Conservation (phyloP, 345 rosid species). For the Limnanthes douglasii region DNA sequence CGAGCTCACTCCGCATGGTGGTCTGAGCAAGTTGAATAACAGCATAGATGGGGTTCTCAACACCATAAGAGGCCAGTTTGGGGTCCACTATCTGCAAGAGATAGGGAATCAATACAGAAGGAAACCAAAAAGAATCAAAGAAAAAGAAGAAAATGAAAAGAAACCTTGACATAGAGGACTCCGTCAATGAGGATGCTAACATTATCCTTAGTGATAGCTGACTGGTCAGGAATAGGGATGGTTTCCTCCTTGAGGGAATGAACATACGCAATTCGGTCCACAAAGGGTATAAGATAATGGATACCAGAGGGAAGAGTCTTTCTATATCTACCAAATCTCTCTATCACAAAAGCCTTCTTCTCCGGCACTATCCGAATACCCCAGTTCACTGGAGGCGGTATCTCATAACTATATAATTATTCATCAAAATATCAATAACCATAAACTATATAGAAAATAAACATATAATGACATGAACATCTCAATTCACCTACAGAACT, state of each 20-base stretch:
- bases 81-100: conserved; percentile 73
- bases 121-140: background rate
- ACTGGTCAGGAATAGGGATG: conserved; percentile 75
- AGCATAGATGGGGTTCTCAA: conserved; percentile 86
- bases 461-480: no score
- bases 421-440: no score
- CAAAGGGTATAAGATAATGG: conserved; percentile 74
- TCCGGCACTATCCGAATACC: conserved; percentile 85
- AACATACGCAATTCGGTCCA: conserved; percentile 85
- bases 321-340: conserved; percentile 71
- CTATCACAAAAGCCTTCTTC: conserved; percentile 74
- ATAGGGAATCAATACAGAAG: background rate
- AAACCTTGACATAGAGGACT: conserved; percentile 79
- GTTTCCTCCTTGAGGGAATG: conserved; percentile 98
- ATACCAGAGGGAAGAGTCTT: conserved; percentile 76
- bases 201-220: conserved; percentile 89
- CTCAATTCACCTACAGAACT: no score
- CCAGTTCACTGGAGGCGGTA: conserved; percentile 72
- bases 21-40: conserved; percentile 92
- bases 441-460: no score
- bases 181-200: conserved; percentile 92
- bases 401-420: conserved; percentile 34
- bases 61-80: conserved; percentile 76
- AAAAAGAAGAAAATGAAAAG: background rate
- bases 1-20: conserved; percentile 95